phyloP scores from a whole-genome alignment of 208 protist genomes.

The Wallacemonas rigidus region DNA sequence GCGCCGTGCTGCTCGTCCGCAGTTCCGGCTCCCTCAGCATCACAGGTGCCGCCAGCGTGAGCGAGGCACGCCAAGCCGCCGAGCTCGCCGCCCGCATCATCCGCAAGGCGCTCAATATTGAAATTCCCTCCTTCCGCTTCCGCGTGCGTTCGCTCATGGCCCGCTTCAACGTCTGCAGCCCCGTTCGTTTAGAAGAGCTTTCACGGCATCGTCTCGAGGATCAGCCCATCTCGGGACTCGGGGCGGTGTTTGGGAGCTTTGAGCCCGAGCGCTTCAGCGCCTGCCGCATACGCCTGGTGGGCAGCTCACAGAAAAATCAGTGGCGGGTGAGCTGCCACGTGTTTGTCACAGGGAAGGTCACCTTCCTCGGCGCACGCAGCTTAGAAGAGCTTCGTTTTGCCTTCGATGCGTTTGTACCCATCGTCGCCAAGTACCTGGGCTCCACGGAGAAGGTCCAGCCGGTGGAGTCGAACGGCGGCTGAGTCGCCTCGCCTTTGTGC shows the following conservation, averaged over 20 bases:
- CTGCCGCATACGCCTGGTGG: slow-evolving; percentile 68
- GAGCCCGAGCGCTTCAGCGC: slow-evolving; percentile 87
- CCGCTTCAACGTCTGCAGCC: slow-evolving; percentile 84
- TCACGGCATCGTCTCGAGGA: slow-evolving; percentile 44
- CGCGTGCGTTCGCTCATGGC: slow-evolving; percentile 83
- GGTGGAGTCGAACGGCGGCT: neutral
- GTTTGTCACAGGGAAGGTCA: slow-evolving; percentile 88
- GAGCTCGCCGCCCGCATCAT: slow-evolving; percentile 88
- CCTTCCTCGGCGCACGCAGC: slow-evolving; percentile 77
- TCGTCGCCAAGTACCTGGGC: slow-evolving; percentile 66
- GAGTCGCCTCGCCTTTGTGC: neutral
- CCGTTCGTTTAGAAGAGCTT: slow-evolving; percentile 74
- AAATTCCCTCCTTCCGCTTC: slow-evolving; percentile 70
- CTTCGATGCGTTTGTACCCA: slow-evolving; percentile 82
- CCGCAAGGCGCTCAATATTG: slow-evolving; percentile 72
- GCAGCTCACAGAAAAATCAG: slow-evolving; percentile 53
- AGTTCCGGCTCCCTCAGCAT: slow-evolving; percentile 79
- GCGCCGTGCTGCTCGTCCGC: slow-evolving; percentile 71
- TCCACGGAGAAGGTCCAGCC: neutral
- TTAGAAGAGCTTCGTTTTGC: slow-evolving; percentile 80
- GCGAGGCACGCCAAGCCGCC: slow-evolving; percentile 77
- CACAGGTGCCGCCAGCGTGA: slow-evolving; percentile 74
- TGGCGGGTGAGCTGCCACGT: slow-evolving; percentile 80
- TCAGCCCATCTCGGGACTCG: slow-evolving; percentile 34
- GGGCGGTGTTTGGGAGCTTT: slow-evolving; percentile 65